These are phyloP conservation scores for Myxozyma sirexii DNA, from an alignment of 805 yeast genomes.

Conservation along the genomic window DNA sequence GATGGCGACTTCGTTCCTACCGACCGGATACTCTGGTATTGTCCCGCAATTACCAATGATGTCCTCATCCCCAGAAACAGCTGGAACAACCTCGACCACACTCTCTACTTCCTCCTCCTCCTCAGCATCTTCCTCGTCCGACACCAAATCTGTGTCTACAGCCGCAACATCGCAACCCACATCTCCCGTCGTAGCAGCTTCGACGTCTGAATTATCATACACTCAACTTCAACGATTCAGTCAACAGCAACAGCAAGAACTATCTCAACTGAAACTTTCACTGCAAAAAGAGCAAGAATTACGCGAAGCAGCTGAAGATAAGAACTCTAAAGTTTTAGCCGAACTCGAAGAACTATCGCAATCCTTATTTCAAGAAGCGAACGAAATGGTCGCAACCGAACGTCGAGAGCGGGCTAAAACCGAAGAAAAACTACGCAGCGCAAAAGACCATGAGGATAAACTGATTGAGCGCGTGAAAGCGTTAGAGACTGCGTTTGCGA, in stretches of 20 bases:
- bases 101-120: constrained; percentile 13
- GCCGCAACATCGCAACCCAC: constrained; percentile 12
- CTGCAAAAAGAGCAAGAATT: constrained; percentile 26
- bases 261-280: constrained; percentile 12
- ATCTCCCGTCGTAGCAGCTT: constrained; percentile 5
- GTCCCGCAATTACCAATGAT: not conserved
- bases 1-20: constrained; percentile 9
- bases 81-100: not conserved
- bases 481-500: constrained; percentile 23
- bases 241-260: constrained; percentile 8
- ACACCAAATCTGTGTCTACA: not conserved
- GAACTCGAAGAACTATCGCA: constrained; percentile 37
- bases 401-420: constrained; percentile 29
- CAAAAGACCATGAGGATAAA: constrained; percentile 20
- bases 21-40: constrained; percentile 2
- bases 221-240: not conserved
- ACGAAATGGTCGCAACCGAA: constrained; percentile 33
- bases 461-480: constrained; percentile 13
- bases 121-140: constrained; percentile 10
- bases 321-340: constrained; percentile 22
- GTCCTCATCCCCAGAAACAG: not conserved
- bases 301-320: constrained; percentile 34
- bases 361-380: constrained; percentile 36
- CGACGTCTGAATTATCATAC: constrained; percentile 8
- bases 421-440: constrained; percentile 19